phyloP scores from a whole-genome alignment of 768 basidiomycete species.

The Russula sp. region DNA sequence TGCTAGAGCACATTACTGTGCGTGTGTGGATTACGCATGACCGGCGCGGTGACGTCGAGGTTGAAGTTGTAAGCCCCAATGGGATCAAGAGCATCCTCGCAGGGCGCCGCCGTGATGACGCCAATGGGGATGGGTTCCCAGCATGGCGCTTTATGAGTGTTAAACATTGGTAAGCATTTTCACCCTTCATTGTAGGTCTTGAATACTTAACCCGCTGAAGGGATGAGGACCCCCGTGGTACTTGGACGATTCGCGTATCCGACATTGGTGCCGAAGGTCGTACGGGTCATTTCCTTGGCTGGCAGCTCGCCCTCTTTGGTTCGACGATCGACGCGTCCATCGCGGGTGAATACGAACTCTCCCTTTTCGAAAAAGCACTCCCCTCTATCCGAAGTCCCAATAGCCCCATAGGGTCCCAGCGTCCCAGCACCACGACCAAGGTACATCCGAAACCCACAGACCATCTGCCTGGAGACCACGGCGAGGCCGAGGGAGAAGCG shows the following conservation, averaged over 20 bases:
- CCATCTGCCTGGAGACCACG: slow-evolving; percentile 85
- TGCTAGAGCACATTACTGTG: slow-evolving; percentile 88
- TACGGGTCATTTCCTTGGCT: slow-evolving; percentile 74
- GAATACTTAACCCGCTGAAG: slow-evolving; percentile 43
- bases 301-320: slow-evolving; percentile 94
- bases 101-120: slow-evolving; percentile 63
- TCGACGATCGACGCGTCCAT: slow-evolving; percentile 69
- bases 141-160: slow-evolving; percentile 99
- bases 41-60: slow-evolving; percentile 87
- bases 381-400: slow-evolving; percentile 40
- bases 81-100: slow-evolving; percentile 85
- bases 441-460: slow-evolving; percentile 81
- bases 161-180: slow-evolving; percentile 83
- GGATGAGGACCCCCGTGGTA: slow-evolving; percentile 89
- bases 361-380: slow-evolving; percentile 50
- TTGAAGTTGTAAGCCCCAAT: slow-evolving; percentile 80
- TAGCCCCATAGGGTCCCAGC: slow-evolving; percentile 31
- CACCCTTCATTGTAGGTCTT: slow-evolving; percentile 1
- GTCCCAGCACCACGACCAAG: slow-evolving; percentile 49
- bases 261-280: slow-evolving; percentile 65
- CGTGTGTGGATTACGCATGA: slow-evolving; percentile 91
- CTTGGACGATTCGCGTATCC: slow-evolving; percentile 85
- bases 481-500: slow-evolving; percentile 73
- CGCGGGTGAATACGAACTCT: slow-evolving; percentile 60
- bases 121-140: slow-evolving; percentile 65